Evolutionary conservation across 192 early-diverging fungal species (phyloP).

Genomic region (Podila epigama): DNA sequence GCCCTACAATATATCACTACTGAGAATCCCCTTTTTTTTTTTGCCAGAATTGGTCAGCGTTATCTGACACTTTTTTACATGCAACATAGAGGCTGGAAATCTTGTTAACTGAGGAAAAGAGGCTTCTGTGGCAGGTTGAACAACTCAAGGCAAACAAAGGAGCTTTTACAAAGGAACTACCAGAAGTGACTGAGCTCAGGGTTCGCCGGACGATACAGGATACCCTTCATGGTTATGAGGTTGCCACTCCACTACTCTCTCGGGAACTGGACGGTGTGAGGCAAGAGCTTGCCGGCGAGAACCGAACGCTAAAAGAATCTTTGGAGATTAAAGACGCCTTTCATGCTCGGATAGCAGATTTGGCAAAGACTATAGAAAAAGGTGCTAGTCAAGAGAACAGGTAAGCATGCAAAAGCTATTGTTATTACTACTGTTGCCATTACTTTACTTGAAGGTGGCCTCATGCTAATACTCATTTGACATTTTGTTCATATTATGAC

Average conservation of each 20-base stretch:
- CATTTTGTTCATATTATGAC: background rate
- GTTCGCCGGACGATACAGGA: conserved; percentile 21
- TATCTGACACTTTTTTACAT: no score
- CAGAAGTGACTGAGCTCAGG: conserved; percentile 18
- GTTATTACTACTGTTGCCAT: background rate
- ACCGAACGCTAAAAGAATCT: conserved; percentile 16
- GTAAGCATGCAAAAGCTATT: background rate
- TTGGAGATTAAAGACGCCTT: conserved; percentile 35
- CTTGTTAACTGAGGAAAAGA: conserved; percentile 21
- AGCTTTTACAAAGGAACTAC: background rate
- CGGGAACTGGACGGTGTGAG: conserved; percentile 23
- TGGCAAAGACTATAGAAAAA: conserved; percentile 8
- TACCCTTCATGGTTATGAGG: conserved; percentile 13
- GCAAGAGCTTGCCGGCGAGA: conserved; percentile 21
- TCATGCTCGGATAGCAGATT: conserved; percentile 27
- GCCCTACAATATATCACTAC: background rate
- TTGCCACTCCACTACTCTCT: conserved; percentile 14
- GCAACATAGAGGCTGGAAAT: conserved; percentile 27
- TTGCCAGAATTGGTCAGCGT: background rate
- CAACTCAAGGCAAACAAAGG: conserved; percentile 12
- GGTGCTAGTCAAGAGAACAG: conserved; percentile 18
- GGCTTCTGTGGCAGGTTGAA: conserved; percentile 8
- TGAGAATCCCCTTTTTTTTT: background rate
- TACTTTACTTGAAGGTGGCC: no score
- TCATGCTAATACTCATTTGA: background rate